These are phyloP conservation scores for Calophaca sinica DNA, from an alignment of 306 rosid genomes.

Conservation along the genomic window DNA sequence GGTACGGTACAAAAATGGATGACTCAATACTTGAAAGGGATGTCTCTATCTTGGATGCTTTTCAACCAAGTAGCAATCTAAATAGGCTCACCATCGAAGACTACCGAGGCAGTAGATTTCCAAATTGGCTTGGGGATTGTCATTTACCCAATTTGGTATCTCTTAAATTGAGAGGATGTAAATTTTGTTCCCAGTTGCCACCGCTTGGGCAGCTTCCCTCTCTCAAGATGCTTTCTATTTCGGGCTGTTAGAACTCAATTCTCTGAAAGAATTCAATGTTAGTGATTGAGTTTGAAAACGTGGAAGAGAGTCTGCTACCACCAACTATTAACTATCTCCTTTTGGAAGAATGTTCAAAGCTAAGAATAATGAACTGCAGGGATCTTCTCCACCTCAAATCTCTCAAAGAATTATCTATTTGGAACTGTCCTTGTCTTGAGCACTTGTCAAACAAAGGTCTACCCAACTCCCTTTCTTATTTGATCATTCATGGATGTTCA, in stretches of 20 bases:
- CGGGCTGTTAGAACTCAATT: background rate
- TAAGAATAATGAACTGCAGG: too few relatives aligned
- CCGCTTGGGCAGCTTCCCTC: background rate
- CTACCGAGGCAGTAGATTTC: background rate
- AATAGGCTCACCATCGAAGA: background rate
- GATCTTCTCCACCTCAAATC: too few relatives aligned
- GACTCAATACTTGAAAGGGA: background rate
- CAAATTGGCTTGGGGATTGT: background rate
- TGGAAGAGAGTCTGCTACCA: too few relatives aligned
- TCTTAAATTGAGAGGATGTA: background rate
- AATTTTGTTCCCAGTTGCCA: background rate
- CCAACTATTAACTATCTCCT: background rate
- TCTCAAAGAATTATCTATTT: too few relatives aligned
- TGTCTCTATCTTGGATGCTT: background rate
- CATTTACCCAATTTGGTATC: background rate
- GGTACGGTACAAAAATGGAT: background rate
- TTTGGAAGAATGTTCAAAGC: too few relatives aligned
- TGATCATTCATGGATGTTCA: accelerated
- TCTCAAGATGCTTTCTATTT: background rate
- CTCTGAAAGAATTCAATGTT: background rate
- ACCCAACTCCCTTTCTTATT: background rate
- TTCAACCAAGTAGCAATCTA: background rate
- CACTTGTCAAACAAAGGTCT: background rate
- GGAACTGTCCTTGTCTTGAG: too few relatives aligned
- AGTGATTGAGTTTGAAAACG: background rate